Conservation (phyloP, 148 eudicot genomes). For the Spergularia bocconei region DNA sequence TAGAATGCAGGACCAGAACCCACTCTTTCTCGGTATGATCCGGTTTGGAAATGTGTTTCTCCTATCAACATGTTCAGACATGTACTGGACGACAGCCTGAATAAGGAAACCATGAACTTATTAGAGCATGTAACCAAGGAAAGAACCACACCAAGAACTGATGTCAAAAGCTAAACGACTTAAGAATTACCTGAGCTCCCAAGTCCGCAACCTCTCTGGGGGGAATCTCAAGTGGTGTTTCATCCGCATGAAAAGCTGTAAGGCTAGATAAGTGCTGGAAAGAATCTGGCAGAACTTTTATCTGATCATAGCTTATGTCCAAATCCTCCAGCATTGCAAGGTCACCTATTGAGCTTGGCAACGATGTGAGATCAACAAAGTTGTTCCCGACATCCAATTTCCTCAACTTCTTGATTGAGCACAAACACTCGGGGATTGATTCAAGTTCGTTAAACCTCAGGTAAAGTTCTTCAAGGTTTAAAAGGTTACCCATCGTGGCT, state of each 20-base stretch:
- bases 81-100: slow-evolving; percentile 67
- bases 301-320: slow-evolving; percentile 68
- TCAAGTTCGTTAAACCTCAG: slow-evolving; percentile 71
- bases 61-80: slow-evolving; percentile 45
- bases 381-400: slow-evolving; percentile 65
- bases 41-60: slow-evolving; percentile 24
- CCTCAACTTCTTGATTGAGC: slow-evolving; percentile 42
- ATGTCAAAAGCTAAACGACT: neutral
- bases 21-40: slow-evolving; percentile 36
- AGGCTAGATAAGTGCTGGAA: slow-evolving; percentile 48
- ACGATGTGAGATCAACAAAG: slow-evolving; percentile 61
- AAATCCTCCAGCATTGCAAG: slow-evolving; percentile 63
- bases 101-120: slow-evolving; percentile 3
- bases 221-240: slow-evolving; percentile 68
- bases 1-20: slow-evolving; percentile 47
- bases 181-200: slow-evolving; percentile 60
- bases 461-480: slow-evolving; percentile 47
- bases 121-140: neutral
- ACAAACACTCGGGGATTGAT: slow-evolving; percentile 59
- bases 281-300: slow-evolving; percentile 60
- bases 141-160: neutral
- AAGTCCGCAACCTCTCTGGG: slow-evolving; percentile 41
- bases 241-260: slow-evolving; percentile 53
- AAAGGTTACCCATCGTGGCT: slow-evolving; percentile 52
- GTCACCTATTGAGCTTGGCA: slow-evolving; percentile 66